These are phyloP conservation scores for Microglena sp. DNA, from an alignment of 139 green algal species.

Conservation along the genomic window DNA sequence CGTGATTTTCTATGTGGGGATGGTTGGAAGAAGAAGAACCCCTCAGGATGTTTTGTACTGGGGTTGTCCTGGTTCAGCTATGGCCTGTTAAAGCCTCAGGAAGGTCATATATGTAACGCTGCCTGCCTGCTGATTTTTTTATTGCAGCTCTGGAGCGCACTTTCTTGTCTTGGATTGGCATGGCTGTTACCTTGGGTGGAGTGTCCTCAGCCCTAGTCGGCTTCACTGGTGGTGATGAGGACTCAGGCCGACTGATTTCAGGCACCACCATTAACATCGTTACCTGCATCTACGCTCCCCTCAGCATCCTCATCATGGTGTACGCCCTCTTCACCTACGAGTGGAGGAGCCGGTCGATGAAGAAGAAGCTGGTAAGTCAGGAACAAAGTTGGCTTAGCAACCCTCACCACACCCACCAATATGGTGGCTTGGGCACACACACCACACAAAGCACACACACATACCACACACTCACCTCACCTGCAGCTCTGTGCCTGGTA, in stretches of 20 bases:
- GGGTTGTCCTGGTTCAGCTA: neutral
- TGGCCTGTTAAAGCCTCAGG: neutral
- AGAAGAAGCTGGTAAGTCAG: constrained; percentile 63
- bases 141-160: constrained; percentile 79
- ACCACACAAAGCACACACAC: too few species aligned
- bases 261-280: constrained; percentile 63
- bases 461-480: too few species aligned
- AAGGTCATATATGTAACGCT: neutral
- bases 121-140: neutral
- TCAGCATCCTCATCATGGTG: constrained; percentile 72
- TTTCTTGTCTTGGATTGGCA: constrained; percentile 75
- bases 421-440: too few species aligned
- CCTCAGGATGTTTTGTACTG: too few species aligned
- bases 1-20: too few species aligned
- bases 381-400: too few species aligned
- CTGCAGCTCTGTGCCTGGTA: too few species aligned
- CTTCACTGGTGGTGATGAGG: constrained; percentile 31
- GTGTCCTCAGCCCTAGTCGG: constrained; percentile 67
- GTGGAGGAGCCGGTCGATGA: constrained; percentile 58
- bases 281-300: constrained; percentile 59
- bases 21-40: too few species aligned
- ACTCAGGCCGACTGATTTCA: constrained; percentile 35
- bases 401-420: too few species aligned
- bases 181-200: constrained; percentile 77
- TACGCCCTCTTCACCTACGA: constrained; percentile 80